Conservation (phyloP, 2,329 filamentous ascomycete genomes). For the Fusarium subtropicale region DNA sequence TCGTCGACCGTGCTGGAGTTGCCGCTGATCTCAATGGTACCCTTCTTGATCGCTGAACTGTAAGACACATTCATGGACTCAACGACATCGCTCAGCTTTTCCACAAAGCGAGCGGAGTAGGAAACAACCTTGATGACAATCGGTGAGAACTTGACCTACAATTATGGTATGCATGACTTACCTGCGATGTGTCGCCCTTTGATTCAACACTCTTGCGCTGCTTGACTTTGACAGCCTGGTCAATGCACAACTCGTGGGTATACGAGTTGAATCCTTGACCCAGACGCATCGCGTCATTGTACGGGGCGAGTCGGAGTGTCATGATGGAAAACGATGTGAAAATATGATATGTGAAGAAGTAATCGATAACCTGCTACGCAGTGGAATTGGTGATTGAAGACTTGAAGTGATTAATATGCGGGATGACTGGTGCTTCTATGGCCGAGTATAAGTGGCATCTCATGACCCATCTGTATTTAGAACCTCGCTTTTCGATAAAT, state of each 20-base stretch:
- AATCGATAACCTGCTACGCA: too few relatives aligned
- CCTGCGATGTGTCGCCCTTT: neutral
- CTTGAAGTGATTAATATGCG: neutral
- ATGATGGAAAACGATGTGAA: neutral
- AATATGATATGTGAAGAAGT: neutral
- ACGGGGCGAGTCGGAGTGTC: neutral
- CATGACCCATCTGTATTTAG: neutral
- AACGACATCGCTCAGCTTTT: neutral
- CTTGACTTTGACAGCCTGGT: neutral
- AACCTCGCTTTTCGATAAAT: neutral
- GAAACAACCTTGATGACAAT: neutral
- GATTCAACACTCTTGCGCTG: neutral
- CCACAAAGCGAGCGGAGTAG: neutral
- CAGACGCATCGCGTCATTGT: conserved; percentile 7
- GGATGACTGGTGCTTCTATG: neutral
- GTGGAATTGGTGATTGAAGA: neutral
- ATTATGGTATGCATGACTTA: neutral
- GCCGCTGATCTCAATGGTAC: neutral
- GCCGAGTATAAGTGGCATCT: neutral
- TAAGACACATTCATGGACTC: conserved; percentile 1
- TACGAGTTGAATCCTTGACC: conserved; percentile 7
- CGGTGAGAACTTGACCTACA: neutral
- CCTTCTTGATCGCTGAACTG: conserved; percentile 1
- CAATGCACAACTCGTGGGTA: neutral
- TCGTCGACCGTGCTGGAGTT: conserved; percentile 1